phyloP scores from a whole-genome alignment of 2,329 filamentous ascomycete species.

The Scedosporium minutisporum region DNA sequence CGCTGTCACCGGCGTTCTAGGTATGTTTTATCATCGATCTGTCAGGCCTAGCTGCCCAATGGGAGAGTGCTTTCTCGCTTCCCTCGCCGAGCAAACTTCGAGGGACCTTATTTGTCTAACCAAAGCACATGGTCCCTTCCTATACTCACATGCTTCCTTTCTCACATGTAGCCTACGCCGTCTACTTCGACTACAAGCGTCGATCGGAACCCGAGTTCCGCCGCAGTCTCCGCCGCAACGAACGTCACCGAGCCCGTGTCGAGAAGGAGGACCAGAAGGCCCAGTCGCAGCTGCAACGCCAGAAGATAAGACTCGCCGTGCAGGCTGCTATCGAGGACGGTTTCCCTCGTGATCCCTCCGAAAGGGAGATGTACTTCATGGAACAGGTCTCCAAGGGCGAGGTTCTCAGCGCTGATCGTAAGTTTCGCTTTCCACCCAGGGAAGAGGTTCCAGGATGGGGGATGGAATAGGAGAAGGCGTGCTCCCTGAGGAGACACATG shows the following conservation, averaged over 20 bases:
- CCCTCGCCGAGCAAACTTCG: neutral
- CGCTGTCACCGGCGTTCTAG: slow-evolving; percentile 48
- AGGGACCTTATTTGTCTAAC: neutral
- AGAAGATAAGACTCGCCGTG: slow-evolving; percentile 65
- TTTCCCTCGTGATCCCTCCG: slow-evolving; percentile 81
- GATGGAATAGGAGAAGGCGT: neutral
- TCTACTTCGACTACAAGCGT: slow-evolving; percentile 61
- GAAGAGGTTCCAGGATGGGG: neutral
- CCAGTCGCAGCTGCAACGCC: slow-evolving; percentile 55
- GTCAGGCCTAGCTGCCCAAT: neutral
- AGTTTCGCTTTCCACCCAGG: slow-evolving; percentile 18
- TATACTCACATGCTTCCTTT: slow-evolving; percentile 5
- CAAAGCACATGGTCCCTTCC: neutral
- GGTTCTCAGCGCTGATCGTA: slow-evolving; percentile 72
- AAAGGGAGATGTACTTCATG: slow-evolving; percentile 95
- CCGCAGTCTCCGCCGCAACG: slow-evolving; percentile 61
- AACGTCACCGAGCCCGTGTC: slow-evolving; percentile 60
- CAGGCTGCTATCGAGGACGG: slow-evolving; percentile 81
- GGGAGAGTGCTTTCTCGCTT: slow-evolving; percentile 5
- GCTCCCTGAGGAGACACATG: neutral
- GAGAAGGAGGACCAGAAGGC: slow-evolving; percentile 65
- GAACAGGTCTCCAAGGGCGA: slow-evolving; percentile 87
- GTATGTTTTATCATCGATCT: slow-evolving; percentile 28
- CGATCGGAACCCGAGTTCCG: slow-evolving; percentile 57
- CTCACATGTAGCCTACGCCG: slow-evolving; percentile 43